Percentiles rank a stretch among this genome's conserved stretches.
Conservation (phyloP, 1,284 basidiomycete species). For the Rhizoctonia solani region DNA sequence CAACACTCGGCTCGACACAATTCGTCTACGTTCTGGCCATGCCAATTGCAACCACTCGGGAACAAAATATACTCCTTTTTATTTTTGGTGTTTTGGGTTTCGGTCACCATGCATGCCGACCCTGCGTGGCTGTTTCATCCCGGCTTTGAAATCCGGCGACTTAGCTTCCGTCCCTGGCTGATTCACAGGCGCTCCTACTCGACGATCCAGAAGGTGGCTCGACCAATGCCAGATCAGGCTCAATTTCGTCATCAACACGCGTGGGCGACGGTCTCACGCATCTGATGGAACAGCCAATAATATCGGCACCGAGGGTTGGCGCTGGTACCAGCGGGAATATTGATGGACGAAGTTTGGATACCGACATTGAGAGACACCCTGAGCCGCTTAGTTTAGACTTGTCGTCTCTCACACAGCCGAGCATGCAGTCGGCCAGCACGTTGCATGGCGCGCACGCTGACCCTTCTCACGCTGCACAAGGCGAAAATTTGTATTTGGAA, state of each 20-base stretch:
- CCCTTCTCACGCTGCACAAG: conserved; percentile 20
- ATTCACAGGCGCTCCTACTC: conserved; percentile 3
- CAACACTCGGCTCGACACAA: not conserved
- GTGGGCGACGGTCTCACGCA: conserved; percentile 15
- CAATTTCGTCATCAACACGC: conserved; percentile 2
- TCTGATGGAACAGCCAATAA: not conserved
- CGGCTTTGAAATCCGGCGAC: conserved; percentile 4
- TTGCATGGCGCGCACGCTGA: not conserved
- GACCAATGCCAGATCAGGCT: not conserved
- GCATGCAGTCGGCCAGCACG: not conserved
- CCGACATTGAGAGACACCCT: not conserved
- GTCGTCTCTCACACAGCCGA: not conserved
- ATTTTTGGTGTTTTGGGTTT: not conserved
- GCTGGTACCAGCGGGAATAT: not conserved
- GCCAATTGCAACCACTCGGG: not conserved
- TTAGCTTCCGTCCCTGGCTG: conserved; percentile 19
- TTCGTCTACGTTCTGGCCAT: conserved; percentile 6
- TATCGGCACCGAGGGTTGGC: not conserved
- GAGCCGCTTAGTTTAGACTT: not conserved
- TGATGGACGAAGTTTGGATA: not conserved
- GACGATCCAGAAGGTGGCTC: not conserved
- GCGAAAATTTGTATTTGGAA: conserved; percentile 19
- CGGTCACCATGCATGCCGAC: not conserved
- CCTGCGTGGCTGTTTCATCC: conserved; percentile 9
- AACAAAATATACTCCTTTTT: not conserved